Conservation (phyloP, 2,329 filamentous ascomycete species). For the Monosporascus sp. region DNA sequence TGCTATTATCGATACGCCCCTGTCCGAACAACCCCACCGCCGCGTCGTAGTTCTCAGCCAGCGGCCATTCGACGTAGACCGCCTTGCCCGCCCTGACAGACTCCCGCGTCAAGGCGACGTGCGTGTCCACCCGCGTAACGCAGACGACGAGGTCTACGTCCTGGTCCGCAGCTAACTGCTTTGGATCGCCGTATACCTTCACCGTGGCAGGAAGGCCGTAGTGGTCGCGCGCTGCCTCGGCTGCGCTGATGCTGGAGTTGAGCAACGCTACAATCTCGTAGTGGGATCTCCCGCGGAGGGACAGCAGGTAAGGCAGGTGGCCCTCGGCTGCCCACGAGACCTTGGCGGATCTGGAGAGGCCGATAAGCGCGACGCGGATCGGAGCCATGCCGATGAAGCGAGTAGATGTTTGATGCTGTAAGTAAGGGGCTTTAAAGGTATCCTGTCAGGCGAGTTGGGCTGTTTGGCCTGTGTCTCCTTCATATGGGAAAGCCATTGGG, state of each 20-base stretch:
- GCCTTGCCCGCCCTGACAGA: constrained; percentile 47
- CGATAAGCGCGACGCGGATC: constrained; percentile 53
- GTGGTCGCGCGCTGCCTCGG: constrained; percentile 35
- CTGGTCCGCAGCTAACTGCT: constrained; percentile 41
- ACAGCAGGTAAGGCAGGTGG: constrained; percentile 56
- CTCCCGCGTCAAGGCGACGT: constrained; percentile 40
- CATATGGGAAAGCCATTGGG: too few species aligned
- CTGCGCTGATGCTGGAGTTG: constrained; percentile 43
- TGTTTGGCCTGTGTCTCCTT: too few species aligned
- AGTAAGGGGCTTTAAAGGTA: too few species aligned
- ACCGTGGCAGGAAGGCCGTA: constrained; percentile 37
- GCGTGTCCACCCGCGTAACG: constrained; percentile 48
- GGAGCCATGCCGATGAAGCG: constrained; percentile 34
- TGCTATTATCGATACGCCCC: constrained; percentile 29
- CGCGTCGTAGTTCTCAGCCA: constrained; percentile 38
- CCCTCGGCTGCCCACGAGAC: constrained; percentile 50
- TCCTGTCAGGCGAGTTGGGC: too few species aligned
- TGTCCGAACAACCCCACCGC: constrained; percentile 36
- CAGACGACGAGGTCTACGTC: constrained; percentile 52
- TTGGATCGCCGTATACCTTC: constrained; percentile 45
- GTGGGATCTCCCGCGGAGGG: constrained; percentile 34
- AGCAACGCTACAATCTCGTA: constrained; percentile 48
- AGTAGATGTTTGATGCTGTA: too few species aligned
- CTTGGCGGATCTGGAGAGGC: constrained; percentile 47
- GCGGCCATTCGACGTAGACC: constrained; percentile 54